Conservation (phyloP, 208 protist genomes). For the Naegleria lovaniensis region DNA sequence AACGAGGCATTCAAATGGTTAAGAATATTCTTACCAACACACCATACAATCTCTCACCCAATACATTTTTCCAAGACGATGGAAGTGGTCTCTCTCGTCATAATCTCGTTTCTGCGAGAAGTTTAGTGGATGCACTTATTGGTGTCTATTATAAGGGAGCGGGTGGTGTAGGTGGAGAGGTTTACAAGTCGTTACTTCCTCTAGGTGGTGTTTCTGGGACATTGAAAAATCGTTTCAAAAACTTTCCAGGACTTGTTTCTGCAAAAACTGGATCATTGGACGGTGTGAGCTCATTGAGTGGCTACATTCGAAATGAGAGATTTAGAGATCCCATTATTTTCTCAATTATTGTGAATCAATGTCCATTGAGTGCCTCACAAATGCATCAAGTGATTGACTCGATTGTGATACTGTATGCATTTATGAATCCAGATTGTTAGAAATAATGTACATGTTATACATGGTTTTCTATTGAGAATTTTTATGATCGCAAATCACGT, state of each 20-base stretch:
- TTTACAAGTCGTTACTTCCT: not conserved
- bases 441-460: too few relatives aligned
- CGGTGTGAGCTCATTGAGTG: not conserved
- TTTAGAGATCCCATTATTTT: not conserved
- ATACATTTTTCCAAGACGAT: not conserved
- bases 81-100: not conserved
- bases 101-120: not conserved
- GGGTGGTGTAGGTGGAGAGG: not conserved
- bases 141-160: not conserved
- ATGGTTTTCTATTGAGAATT: too few relatives aligned
- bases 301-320: not conserved
- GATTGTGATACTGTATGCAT: not conserved
- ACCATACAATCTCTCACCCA: not conserved
- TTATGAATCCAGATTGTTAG: not conserved
- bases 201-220: not conserved
- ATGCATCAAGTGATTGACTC: not conserved
- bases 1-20: not conserved
- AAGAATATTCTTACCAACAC: not conserved
- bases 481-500: too few relatives aligned
- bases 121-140: not conserved
- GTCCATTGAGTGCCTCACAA: not conserved
- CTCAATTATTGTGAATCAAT: not conserved
- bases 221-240: not conserved
- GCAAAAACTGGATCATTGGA: not conserved
- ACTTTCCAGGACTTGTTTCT: not conserved